Evolutionary conservation across 495 filamentous ascomycete genomes (phyloP).

Genomic region (Choiromyces venosus): DNA sequence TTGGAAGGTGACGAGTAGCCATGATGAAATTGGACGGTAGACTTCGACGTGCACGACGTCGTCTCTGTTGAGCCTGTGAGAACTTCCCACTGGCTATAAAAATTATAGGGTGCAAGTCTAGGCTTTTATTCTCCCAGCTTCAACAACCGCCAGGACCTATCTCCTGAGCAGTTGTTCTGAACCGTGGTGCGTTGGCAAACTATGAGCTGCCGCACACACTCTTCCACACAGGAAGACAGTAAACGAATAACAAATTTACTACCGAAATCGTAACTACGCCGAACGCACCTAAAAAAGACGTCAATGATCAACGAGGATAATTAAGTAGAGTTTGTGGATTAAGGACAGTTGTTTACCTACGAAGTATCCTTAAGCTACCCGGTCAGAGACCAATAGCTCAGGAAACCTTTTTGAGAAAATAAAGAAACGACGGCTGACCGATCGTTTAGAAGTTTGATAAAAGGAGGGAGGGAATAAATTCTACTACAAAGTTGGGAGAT

Average conservation of each 20-base stretch:
- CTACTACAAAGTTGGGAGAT: slow-evolving; percentile 1
- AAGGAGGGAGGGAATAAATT: slow-evolving; percentile 4
- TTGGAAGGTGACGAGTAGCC: slow-evolving; percentile 22
- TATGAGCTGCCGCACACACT: background rate
- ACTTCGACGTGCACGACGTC: slow-evolving; percentile 17
- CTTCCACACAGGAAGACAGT: background rate
- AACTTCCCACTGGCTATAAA: slow-evolving; percentile 2
- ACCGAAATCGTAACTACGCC: background rate
- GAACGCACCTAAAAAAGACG: background rate
- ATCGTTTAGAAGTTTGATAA: slow-evolving; percentile 14
- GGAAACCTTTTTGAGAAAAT: background rate
- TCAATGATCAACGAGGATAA: background rate
- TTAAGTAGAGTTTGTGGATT: background rate
- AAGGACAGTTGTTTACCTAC: background rate
- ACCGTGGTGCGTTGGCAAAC: background rate
- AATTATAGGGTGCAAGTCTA: slow-evolving; percentile 2
- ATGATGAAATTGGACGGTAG: slow-evolving; percentile 11
- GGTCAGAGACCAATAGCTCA: background rate
- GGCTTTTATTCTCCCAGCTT: background rate
- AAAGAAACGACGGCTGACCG: background rate
- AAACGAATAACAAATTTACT: background rate
- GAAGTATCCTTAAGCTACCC: background rate
- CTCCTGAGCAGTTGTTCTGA: background rate
- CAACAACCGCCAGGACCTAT: background rate
- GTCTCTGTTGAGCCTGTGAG: background rate